Conservation (phyloP, 148 eudicot species). For the Fagopyrum tataricum region DNA sequence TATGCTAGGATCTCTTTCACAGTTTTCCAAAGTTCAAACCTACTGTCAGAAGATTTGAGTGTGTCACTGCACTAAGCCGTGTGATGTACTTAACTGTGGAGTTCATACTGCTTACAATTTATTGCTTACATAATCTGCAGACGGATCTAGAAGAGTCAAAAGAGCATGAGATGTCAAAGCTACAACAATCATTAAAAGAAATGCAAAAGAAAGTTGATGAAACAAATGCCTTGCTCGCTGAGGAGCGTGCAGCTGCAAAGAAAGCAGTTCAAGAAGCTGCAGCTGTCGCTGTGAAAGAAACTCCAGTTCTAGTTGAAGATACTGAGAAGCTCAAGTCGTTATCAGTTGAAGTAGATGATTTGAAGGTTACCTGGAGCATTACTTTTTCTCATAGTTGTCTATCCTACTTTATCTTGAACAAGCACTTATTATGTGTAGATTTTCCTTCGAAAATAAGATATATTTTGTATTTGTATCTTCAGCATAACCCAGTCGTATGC, state of each 20-base stretch:
- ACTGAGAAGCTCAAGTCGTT: neutral
- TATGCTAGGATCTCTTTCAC: conserved; percentile 5
- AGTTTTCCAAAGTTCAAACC: neutral
- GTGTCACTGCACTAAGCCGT: neutral
- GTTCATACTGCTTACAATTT: neutral
- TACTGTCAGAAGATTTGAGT: neutral
- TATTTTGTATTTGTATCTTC: neutral
- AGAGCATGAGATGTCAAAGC: conserved; percentile 7
- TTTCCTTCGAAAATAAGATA: neutral
- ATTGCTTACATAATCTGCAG: conserved; percentile 29
- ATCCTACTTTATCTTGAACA: neutral
- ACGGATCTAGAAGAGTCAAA: conserved; percentile 12
- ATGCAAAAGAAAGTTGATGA: conserved; percentile 11
- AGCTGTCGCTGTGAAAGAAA: neutral
- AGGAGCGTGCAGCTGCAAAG: conserved; percentile 8
- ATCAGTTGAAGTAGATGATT: neutral
- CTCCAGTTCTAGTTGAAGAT: neutral
- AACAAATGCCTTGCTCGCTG: conserved; percentile 8
- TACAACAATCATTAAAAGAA: conserved; percentile 12
- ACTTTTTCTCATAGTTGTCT: neutral
- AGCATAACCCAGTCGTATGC: neutral
- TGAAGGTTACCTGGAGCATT: conserved; percentile 26
- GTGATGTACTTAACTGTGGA: neutral
- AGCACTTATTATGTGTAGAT: neutral
- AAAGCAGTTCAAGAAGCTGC: conserved; percentile 5